Conservation (phyloP, 2,329 filamentous ascomycete species). For the Curvularia sp. region DNA sequence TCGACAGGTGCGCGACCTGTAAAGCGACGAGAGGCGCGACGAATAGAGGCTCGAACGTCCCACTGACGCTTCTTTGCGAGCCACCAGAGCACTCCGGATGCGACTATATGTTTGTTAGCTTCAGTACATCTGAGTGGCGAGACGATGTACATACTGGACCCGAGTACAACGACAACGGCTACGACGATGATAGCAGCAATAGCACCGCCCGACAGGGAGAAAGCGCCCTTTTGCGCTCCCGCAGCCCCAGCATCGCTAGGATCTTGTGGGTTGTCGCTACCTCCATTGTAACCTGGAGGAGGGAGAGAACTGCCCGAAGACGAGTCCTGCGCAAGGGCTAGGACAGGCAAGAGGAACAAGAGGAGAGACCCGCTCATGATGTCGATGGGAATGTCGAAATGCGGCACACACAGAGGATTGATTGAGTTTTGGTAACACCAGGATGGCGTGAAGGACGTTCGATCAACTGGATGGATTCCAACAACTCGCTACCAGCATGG, state of each 20-base stretch:
- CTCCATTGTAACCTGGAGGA: constrained; percentile 46
- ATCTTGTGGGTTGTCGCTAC: constrained; percentile 45
- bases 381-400: constrained; percentile 18
- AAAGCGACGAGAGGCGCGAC: constrained; percentile 64
- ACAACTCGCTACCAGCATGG: constrained; percentile 35
- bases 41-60: constrained; percentile 75
- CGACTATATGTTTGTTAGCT: constrained; percentile 56
- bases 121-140: not conserved
- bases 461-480: constrained; percentile 38
- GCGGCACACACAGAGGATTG: constrained; percentile 25
- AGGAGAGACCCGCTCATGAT: constrained; percentile 40
- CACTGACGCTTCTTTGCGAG: constrained; percentile 85
- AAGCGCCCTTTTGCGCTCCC: constrained; percentile 65
- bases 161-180: constrained; percentile 64
- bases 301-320: constrained; percentile 29
- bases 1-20: constrained; percentile 50
- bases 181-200: constrained; percentile 79
- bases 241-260: constrained; percentile 65
- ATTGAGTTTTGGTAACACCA: constrained; percentile 38
- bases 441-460: constrained; percentile 38
- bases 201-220: constrained; percentile 71
- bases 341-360: constrained; percentile 37
- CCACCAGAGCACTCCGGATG: constrained; percentile 73
- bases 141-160: constrained; percentile 66
- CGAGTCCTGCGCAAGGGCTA: constrained; percentile 39